Base-by-base conservation (phyloP, 306 rosid species). In the Casuarina glauca region DNA sequence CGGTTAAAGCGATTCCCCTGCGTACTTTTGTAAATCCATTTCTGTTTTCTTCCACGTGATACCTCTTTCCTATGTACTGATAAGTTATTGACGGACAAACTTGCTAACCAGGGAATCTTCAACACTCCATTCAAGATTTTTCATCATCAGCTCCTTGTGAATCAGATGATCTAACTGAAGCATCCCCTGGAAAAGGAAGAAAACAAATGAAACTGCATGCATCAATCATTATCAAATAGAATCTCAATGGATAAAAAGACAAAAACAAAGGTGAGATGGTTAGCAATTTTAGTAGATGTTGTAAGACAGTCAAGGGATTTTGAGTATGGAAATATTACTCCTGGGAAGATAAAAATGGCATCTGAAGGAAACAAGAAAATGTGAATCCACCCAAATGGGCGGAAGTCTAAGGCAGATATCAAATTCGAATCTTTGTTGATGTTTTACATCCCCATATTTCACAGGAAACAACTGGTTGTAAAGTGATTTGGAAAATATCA, bases 1-100 rank as follows among this genome's bases (percentile, higher is more conserved):
- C 39, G 75, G 61, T 44, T 41, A 80, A 93, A 79, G 62, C 91
- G 85, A 8, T 3, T 35, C 50, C 41, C 86, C 78, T 89, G 97
- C 44, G 75, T 0, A 36, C 68, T 74, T 53, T 85, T 77, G 68
- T 84, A 92, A 78, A 41, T 4, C 76, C 50, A 82, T 67, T 84
- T 88, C 32, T 81, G 79, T 82, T 88, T 95, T 87, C 88, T 93
- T 74, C 79, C 85, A 1, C 87, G 93, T 75, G 84, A 70, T 51
- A 80, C 74, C 48, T 77, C 88, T 76, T 86, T 89, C 48, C 90
- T 79, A 35, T 46, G 86, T 26, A 70, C 15, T 12, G 80, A 74
- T 69, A 79, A 41, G 69, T 26, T 75, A 72, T 68, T 67, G 32
- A 69, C 78, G 50, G 87, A 67, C 19, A 72, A 2, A 19, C 61